Base-by-base conservation (phyloP, 371 early-diverging fungal genomes). In the Blakeslea trispora region DNA sequence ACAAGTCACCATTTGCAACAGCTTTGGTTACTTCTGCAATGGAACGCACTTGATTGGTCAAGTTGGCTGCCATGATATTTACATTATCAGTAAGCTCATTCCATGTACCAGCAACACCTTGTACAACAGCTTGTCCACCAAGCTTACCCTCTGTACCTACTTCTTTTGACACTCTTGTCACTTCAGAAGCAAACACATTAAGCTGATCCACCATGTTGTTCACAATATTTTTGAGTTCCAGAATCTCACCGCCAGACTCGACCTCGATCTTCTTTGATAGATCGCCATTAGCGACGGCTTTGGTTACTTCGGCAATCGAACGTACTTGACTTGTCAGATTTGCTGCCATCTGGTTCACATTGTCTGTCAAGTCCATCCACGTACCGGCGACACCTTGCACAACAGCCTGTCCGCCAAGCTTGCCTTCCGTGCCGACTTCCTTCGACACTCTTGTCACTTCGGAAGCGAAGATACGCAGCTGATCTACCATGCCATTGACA, bases 261-360 rank as follows among this genome's bases (percentile, higher is more conserved):
- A 72, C 67, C 19, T 64, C 61, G 55, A 72, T 68, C 37, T 67
- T 72, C 52, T 68, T 64, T 0, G 63, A 65, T 0, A 70, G 35
- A 56, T 70, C 70, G 46, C 70, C 70, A 0, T 32, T 9, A 14
- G 70, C 70, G 0, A 70, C 70, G 9, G 70, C 70, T 35, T 64
- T 66, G 0, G 66, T 65, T 0, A 68, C 68, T 39, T 66, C 61
- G 13, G 72, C 68, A 57, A 72, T 72, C 5, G 75, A 72, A 1
- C 86, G 72, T 17, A 85, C 82, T 60, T 84, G 84, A 17, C 41
- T 63, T 0, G 85, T 84, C 3, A 84, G 47, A 53, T 83, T 83
- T 9, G 76, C 66, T 7, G 81, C 83, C 83, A 83, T 68, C 5
- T 32, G 44, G 43, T 79, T 53, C 34, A 76, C 77, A 53, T 79